Evolutionary conservation across 768 basidiomycete species (phyloP).

Genomic region (Xerocomellus chrysenteron): DNA sequence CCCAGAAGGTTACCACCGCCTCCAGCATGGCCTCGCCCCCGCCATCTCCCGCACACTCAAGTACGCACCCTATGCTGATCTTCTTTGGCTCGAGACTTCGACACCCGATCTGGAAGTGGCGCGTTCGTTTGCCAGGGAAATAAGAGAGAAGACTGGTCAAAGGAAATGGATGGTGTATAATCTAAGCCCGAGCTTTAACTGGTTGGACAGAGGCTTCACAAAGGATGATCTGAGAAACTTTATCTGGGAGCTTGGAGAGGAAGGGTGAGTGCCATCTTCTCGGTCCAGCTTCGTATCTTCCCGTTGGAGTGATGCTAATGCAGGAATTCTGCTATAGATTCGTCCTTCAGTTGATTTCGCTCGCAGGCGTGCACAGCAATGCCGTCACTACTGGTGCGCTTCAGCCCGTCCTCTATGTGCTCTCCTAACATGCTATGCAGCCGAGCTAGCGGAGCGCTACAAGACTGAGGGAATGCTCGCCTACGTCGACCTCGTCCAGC

Average conservation of each 20-base stretch:
- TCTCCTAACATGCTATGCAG: slow-evolving; percentile 34
- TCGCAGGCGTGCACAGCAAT: slow-evolving; percentile 86
- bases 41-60: slow-evolving; percentile 78
- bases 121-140: slow-evolving; percentile 70
- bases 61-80: slow-evolving; percentile 85
- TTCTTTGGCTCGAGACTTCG: slow-evolving; percentile 93
- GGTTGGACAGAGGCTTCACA: slow-evolving; percentile 79
- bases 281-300: background rate
- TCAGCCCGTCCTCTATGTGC: background rate
- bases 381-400: slow-evolving; percentile 70
- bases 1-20: slow-evolving; percentile 89
- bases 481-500: slow-evolving; percentile 85
- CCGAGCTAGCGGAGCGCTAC: slow-evolving; percentile 76
- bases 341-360: slow-evolving; percentile 83
- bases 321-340: slow-evolving; percentile 49
- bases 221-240: slow-evolving; percentile 79
- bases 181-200: slow-evolving; percentile 92
- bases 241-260: slow-evolving; percentile 87
- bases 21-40: slow-evolving; percentile 74
- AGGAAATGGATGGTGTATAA: slow-evolving; percentile 87
- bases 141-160: slow-evolving; percentile 63
- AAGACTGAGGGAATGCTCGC: slow-evolving; percentile 91
- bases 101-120: slow-evolving; percentile 82
- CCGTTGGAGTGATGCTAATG: background rate
- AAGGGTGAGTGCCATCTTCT: slow-evolving; percentile 52